Evolutionary conservation across 1,284 basidiomycete genomes (phyloP).

Genomic region (Laetiporus sulphureus): DNA sequence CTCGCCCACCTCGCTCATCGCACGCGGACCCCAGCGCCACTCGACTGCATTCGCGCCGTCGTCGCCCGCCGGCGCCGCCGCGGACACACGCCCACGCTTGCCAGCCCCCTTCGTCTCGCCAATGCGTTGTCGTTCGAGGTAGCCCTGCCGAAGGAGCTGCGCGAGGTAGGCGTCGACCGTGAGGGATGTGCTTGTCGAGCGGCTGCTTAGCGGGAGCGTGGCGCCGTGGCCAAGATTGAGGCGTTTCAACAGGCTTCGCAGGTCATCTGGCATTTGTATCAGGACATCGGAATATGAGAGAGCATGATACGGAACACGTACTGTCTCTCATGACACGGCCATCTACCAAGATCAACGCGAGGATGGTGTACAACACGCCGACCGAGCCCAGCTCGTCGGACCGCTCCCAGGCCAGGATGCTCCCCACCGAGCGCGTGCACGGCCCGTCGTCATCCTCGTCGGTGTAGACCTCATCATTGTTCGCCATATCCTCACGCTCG

Average conservation of each 20-base stretch:
- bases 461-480: slow-evolving; percentile 43
- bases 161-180: slow-evolving; percentile 53
- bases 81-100: slow-evolving; percentile 45
- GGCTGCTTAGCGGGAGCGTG: slow-evolving; percentile 39
- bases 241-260: slow-evolving; percentile 54
- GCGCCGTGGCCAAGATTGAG: slow-evolving; percentile 45
- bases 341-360: slow-evolving; percentile 65
- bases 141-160: slow-evolving; percentile 55
- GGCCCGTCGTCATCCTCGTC: slow-evolving; percentile 34
- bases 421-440: slow-evolving; percentile 42
- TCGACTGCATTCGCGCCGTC: slow-evolving; percentile 51
- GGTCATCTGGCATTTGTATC: slow-evolving; percentile 41
- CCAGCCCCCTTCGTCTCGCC: slow-evolving; percentile 35
- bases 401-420: slow-evolving; percentile 61
- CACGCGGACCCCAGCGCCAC: slow-evolving; percentile 77
- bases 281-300: neutral
- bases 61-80: slow-evolving; percentile 33
- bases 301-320: slow-evolving; percentile 28
- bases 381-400: slow-evolving; percentile 55
- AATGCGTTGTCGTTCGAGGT: slow-evolving; percentile 51
- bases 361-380: slow-evolving; percentile 64
- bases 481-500: slow-evolving; percentile 40
- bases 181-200: slow-evolving; percentile 40
- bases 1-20: slow-evolving; percentile 69
- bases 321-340: slow-evolving; percentile 62